Conservation (phyloP, 352 stramenopile species). For the Phytopythium boreale region DNA sequence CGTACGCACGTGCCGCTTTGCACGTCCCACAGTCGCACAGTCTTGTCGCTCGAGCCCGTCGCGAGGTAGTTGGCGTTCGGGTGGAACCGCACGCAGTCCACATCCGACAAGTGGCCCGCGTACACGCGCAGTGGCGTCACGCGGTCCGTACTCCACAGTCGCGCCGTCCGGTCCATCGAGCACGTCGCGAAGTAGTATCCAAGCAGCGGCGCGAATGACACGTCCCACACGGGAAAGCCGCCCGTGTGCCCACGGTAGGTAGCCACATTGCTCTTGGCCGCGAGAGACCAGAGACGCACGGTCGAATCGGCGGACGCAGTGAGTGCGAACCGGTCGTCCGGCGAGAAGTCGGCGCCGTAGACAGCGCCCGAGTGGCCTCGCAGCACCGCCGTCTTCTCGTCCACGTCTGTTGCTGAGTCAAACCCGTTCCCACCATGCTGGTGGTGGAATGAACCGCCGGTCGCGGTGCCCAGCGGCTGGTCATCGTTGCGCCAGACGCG, state of each 20-base stretch:
- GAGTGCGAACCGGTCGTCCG: slow-evolving; percentile 83
- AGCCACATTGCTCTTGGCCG: slow-evolving; percentile 69
- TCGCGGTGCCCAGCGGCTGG: slow-evolving; percentile 63
- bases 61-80: slow-evolving; percentile 96
- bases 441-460: slow-evolving; percentile 52
- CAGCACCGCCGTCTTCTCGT: slow-evolving; percentile 67
- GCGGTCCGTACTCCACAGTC: slow-evolving; percentile 93
- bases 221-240: slow-evolving; percentile 89
- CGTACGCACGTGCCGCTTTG: slow-evolving; percentile 91
- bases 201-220: slow-evolving; percentile 75
- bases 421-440: slow-evolving; percentile 16
- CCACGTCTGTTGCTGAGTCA: slow-evolving; percentile 49
- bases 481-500: slow-evolving; percentile 84
- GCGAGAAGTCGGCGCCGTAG: slow-evolving; percentile 82
- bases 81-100: slow-evolving; percentile 92
- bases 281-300: slow-evolving; percentile 85
- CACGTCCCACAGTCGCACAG: slow-evolving; percentile 93
- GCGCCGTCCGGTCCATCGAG: slow-evolving; percentile 91
- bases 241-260: slow-evolving; percentile 74
- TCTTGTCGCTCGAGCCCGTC: slow-evolving; percentile 94
- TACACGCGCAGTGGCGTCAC: slow-evolving; percentile 91
- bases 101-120: slow-evolving; percentile 90
- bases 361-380: slow-evolving; percentile 79
- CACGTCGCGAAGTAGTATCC: slow-evolving; percentile 96
- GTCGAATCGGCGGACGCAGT: slow-evolving; percentile 79